phyloP scores from a whole-genome alignment of 257 asterid species.

The Nicotiana attenuata region DNA sequence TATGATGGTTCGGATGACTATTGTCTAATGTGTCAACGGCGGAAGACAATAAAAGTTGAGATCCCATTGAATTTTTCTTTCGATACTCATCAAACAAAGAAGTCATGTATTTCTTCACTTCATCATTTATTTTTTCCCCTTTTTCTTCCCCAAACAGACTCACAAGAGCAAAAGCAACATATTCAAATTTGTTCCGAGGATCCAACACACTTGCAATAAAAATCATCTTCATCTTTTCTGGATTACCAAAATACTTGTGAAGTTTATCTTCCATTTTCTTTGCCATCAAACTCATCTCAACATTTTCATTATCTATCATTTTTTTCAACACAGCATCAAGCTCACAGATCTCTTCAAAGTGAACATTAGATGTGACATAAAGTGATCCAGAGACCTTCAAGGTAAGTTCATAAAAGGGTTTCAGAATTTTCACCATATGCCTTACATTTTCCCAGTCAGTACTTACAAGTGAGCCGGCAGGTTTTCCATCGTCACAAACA shows the following conservation, averaged over 20 bases:
- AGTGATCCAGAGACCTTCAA: neutral
- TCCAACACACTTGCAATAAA: neutral
- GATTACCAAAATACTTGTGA: neutral
- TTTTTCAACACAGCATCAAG: neutral
- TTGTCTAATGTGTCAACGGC: neutral
- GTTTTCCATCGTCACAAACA: neutral
- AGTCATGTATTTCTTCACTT: neutral
- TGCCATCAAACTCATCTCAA: neutral
- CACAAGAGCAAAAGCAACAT: neutral
- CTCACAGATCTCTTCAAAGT: neutral
- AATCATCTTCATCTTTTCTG: neutral
- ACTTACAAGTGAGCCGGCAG: neutral
- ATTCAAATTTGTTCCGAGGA: neutral
- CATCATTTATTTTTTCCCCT: neutral
- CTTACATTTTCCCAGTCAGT: constrained; percentile 8
- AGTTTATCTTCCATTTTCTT: neutral
- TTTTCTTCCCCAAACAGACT: neutral
- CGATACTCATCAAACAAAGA: neutral
- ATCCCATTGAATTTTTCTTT: neutral
- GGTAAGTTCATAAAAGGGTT: neutral
- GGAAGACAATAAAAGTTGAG: neutral
- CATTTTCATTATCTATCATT: neutral
- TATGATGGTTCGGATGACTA: neutral
- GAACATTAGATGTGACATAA: neutral
- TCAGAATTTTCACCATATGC: neutral